phyloP scores from a whole-genome alignment of 148 eudicot genomes.

The Tetragonia tetragonoides region DNA sequence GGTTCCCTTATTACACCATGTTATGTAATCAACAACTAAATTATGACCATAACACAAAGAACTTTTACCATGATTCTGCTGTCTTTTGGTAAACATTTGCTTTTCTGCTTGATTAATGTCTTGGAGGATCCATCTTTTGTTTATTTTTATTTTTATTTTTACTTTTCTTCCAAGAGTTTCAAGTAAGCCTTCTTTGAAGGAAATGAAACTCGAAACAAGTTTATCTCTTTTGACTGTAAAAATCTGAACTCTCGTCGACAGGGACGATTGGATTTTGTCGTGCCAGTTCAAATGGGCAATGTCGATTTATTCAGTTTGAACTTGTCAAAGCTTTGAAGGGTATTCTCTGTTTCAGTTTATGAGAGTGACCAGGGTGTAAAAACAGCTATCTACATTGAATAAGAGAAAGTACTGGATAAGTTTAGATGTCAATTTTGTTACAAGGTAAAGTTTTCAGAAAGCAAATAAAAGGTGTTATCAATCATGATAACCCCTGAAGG shows the following conservation, averaged over 20 bases:
- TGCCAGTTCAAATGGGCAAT: neutral
- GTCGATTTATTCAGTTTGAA: too few species aligned
- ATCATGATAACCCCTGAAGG: neutral
- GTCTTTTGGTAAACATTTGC: neutral
- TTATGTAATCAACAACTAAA: neutral
- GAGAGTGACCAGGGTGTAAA: neutral
- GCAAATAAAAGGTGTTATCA: neutral
- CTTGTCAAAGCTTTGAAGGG: too few species aligned
- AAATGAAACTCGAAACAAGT: too few species aligned
- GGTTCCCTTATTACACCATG: neutral
- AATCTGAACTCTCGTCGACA: neutral
- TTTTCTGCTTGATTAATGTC: neutral
- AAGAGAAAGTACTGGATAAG: neutral
- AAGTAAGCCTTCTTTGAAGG: too few species aligned
- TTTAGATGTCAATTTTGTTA: neutral
- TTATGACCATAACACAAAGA: neutral
- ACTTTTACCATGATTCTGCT: neutral
- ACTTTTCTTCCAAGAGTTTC: too few species aligned
- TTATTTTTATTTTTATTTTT: too few species aligned
- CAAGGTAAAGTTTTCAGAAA: neutral
- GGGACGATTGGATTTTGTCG: neutral
- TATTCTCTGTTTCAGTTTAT: neutral
- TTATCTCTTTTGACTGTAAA: too few species aligned
- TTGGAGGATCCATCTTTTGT: too few species aligned
- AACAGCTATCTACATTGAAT: neutral